phyloP scores from a whole-genome alignment of 352 stramenopile genomes.

The Phytophthora tentaculata region DNA sequence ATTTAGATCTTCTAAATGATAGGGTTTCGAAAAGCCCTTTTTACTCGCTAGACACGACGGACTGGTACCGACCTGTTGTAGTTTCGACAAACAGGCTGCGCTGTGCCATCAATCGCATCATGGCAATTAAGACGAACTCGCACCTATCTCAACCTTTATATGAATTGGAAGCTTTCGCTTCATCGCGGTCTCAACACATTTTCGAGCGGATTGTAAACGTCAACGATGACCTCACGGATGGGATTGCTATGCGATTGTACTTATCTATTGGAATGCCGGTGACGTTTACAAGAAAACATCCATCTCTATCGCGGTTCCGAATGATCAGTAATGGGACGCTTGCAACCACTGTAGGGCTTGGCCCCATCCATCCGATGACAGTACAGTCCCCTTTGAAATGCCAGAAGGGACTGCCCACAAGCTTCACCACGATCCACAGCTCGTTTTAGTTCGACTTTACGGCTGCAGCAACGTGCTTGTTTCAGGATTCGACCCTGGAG shows the following conservation, averaged over 20 bases:
- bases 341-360: background rate
- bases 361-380: background rate
- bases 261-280: conserved; percentile 1
- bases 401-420: too few species aligned
- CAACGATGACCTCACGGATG: background rate
- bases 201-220: background rate
- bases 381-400: background rate
- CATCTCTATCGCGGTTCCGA: background rate
- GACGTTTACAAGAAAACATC: background rate
- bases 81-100: conserved; percentile 6
- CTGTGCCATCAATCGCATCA: background rate
- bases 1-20: background rate
- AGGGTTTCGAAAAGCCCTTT: too few species aligned
- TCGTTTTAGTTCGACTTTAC: too few species aligned
- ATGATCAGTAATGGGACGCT: background rate
- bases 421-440: too few species aligned
- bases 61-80: conserved; percentile 15
- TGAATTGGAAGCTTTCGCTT: too few species aligned
- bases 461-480: background rate
- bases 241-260: background rate
- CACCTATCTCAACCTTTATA: background rate
- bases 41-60: too few species aligned
- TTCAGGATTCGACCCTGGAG: background rate
- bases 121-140: background rate
- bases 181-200: background rate